Evolutionary conservation across 2,329 filamentous ascomycete genomes (phyloP).

Genomic region (Colletotrichum sp.): DNA sequence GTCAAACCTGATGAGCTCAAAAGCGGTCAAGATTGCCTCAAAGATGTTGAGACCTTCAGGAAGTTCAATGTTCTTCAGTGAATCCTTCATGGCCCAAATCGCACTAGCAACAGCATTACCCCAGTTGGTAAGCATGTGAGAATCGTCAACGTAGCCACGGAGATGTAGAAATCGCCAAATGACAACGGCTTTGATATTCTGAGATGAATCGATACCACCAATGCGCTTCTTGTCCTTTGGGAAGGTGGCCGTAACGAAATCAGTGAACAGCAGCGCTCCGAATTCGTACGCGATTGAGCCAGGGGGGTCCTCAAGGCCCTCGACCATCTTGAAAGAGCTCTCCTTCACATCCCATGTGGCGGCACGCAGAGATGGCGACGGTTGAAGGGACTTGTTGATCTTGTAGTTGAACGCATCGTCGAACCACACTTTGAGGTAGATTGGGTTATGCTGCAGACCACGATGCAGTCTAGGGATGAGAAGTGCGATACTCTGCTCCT

Average conservation of each 20-base stretch:
- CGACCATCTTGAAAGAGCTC: conserved; percentile 53
- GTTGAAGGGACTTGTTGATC: conserved; percentile 60
- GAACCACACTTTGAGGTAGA: conserved; percentile 85
- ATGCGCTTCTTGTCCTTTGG: conserved; percentile 60
- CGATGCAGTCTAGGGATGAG: conserved; percentile 81
- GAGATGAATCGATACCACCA: conserved; percentile 66
- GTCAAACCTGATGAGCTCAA: conserved; percentile 83
- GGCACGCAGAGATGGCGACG: conserved; percentile 50
- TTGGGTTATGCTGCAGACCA: conserved; percentile 80
- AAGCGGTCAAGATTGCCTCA: conserved; percentile 80
- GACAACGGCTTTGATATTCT: conserved; percentile 74
- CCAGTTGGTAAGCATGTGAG: conserved; percentile 83
- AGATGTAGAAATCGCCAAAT: conserved; percentile 91
- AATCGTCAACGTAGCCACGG: conserved; percentile 80
- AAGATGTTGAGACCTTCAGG: conserved; percentile 60
- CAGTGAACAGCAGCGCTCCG: conserved; percentile 68
- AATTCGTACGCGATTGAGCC: conserved; percentile 65
- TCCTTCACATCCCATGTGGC: conserved; percentile 77
- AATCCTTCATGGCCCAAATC: conserved; percentile 65
- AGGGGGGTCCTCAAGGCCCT: conserved; percentile 42
- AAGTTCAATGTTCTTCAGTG: conserved; percentile 42
- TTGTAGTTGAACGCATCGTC: conserved; percentile 70
- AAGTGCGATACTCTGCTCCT: conserved; percentile 78
- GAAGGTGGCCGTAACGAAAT: conserved; percentile 74
- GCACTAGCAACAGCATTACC: conserved; percentile 79